Evolutionary conservation across 2,329 filamentous ascomycete species (phyloP).

Genomic region (Thermoascus crustaceus): DNA sequence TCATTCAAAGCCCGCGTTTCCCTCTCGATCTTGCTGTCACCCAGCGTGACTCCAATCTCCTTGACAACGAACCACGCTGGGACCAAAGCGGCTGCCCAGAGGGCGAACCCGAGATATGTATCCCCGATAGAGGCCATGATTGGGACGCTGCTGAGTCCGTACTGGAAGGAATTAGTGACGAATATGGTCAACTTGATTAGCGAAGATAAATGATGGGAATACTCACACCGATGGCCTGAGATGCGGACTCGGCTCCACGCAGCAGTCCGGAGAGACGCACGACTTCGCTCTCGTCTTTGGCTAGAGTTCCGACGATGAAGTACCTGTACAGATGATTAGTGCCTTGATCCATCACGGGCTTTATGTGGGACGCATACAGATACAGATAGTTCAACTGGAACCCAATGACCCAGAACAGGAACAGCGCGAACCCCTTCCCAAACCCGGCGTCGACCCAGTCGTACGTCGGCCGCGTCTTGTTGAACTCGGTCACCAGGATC

Average conservation of each 20-base stretch:
- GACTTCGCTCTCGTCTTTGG: constrained; percentile 53
- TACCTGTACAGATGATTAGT: constrained; percentile 40
- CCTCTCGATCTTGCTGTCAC: constrained; percentile 22
- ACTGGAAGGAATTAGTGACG: too few relatives aligned
- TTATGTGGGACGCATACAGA: constrained; percentile 38
- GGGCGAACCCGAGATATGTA: constrained; percentile 61
- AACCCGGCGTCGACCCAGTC: constrained; percentile 61
- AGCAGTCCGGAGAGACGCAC: constrained; percentile 61
- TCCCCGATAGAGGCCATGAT: constrained; percentile 58
- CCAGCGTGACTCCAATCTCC: constrained; percentile 40
- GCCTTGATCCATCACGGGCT: background rate
- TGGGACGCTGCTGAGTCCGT: constrained; percentile 55
- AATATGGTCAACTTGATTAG: too few relatives aligned
- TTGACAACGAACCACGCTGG: constrained; percentile 61
- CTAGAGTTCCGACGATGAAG: constrained; percentile 61
- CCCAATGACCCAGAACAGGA: constrained; percentile 57
- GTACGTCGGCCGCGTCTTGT: constrained; percentile 48
- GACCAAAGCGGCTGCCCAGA: constrained; percentile 56
- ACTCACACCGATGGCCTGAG: constrained; percentile 58
- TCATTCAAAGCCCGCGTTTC: constrained; percentile 9
- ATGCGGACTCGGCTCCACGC: constrained; percentile 62
- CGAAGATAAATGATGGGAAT: too few relatives aligned
- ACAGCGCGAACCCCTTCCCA: constrained; percentile 58
- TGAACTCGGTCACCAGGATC: constrained; percentile 55
- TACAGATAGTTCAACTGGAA: constrained; percentile 71